Conservation (phyloP, 306 rosid species). For the Cucumis hystrix region DNA sequence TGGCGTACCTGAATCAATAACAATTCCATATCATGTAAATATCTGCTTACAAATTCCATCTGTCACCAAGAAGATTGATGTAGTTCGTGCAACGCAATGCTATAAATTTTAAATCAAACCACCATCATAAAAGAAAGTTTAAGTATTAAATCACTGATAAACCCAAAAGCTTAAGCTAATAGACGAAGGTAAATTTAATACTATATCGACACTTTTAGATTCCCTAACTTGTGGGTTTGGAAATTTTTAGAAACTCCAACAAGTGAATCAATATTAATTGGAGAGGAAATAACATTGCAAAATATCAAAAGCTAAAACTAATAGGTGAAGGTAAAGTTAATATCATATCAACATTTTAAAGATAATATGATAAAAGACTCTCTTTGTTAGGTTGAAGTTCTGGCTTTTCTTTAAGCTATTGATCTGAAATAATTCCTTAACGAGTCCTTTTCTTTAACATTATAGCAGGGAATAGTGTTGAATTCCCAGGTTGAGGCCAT, state of each 20-base stretch:
- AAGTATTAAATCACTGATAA: too few species aligned
- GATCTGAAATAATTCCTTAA: not conserved
- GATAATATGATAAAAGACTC: not conserved
- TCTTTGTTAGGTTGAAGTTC: not conserved
- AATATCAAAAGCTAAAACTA: too few species aligned
- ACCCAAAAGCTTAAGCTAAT: too few species aligned
- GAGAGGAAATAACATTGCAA: too few species aligned
- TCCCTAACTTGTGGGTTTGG: too few species aligned
- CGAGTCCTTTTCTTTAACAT: not conserved
- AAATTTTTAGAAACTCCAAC: too few species aligned
- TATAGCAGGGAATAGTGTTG: not conserved
- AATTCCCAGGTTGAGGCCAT: not conserved
- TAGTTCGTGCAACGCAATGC: not conserved
- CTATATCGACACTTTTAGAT: too few species aligned
- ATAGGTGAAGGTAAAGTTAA: too few species aligned
- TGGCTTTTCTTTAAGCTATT: not conserved
- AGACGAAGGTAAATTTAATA: too few species aligned
- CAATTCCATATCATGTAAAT: not conserved
- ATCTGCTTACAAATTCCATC: not conserved
- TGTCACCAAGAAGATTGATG: not conserved
- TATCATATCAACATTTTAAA: not conserved
- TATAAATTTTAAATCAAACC: not conserved
- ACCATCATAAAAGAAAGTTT: not conserved
- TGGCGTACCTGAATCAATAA: slow-evolving; percentile 61
- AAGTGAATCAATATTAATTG: too few species aligned